Percentiles rank a stretch among this genome's conserved stretches.
Conservation (phyloP, 495 filamentous ascomycete genomes). For the Friedmanniomyces simplex region DNA sequence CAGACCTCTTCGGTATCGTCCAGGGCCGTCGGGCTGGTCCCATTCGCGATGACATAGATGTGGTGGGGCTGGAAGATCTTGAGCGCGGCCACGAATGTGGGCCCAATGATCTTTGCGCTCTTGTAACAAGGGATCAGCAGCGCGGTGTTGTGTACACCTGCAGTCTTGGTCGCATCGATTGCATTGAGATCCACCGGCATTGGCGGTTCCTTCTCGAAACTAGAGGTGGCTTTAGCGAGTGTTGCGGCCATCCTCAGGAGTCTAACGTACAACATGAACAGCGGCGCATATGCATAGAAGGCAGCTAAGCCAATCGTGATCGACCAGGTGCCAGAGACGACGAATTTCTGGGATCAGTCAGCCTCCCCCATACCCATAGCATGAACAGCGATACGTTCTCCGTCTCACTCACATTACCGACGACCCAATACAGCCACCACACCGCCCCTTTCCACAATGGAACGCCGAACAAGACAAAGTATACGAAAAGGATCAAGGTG, state of each 20-base stretch:
- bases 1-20: constrained; percentile 35
- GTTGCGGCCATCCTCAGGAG: no score
- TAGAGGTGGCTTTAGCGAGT: no score
- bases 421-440: constrained; percentile 35
- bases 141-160: constrained; percentile 24
- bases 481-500: constrained; percentile 28
- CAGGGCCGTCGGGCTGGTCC: constrained; percentile 18
- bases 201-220: constrained; percentile 33
- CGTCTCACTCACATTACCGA: constrained; percentile 4
- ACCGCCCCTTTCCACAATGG: constrained; percentile 37
- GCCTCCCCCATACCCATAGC: no score
- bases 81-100: constrained; percentile 37
- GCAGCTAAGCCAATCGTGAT: constrained; percentile 32
- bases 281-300: constrained; percentile 34
- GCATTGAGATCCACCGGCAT: not conserved
- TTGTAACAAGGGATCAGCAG: constrained; percentile 42
- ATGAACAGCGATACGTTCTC: not conserved
- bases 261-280: constrained; percentile 13
- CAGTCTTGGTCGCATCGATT: constrained; percentile 14
- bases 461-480: constrained; percentile 35
- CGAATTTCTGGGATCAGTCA: constrained; percentile 26
- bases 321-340: constrained; percentile 31
- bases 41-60: constrained; percentile 36
- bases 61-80: constrained; percentile 37
- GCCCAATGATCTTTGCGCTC: constrained; percentile 35